Percentiles rank a stretch among this genome's conserved stretches.
Conservation (phyloP, 1,139 yeast species). For the Sugiyamaella xylanicola region DNA sequence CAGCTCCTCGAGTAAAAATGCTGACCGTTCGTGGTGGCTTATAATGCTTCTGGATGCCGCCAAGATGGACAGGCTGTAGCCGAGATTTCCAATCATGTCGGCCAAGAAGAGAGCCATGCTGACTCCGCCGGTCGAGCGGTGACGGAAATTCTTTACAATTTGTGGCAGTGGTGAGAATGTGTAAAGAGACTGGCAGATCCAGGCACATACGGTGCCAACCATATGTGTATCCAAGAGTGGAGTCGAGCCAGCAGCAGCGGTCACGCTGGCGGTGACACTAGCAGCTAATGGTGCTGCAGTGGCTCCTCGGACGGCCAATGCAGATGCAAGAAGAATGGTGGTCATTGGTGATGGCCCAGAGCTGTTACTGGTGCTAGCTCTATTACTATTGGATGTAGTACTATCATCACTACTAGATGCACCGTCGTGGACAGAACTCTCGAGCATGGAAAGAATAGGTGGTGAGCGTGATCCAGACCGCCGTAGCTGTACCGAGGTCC, state of each 20-base stretch:
- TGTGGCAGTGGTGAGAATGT: conserved; percentile 81
- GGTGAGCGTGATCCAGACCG: neutral
- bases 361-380: neutral
- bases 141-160: conserved; percentile 63
- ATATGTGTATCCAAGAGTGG: conserved; percentile 22
- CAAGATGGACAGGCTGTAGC: conserved; percentile 71
- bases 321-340: conserved; percentile 15
- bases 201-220: conserved; percentile 66
- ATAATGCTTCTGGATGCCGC: conserved; percentile 50
- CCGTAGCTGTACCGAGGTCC: neutral
- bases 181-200: conserved; percentile 77
- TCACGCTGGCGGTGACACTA: no score
- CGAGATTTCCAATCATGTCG: conserved; percentile 71
- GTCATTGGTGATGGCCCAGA: conserved; percentile 7
- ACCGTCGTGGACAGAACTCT: conserved; percentile 5
- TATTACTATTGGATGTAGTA: neutral
- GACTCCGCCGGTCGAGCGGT: conserved; percentile 83
- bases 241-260: conserved; percentile 2
- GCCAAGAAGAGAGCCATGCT: conserved; percentile 75
- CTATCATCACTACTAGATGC: neutral
- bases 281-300: conserved; percentile 21
- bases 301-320: conserved; percentile 8
- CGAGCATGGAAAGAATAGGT: conserved; percentile 6
- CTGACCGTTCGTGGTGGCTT: conserved; percentile 55
- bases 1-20: conserved; percentile 64